phyloP scores from a whole-genome alignment of 345 rosid species.

The Acer campestre region DNA sequence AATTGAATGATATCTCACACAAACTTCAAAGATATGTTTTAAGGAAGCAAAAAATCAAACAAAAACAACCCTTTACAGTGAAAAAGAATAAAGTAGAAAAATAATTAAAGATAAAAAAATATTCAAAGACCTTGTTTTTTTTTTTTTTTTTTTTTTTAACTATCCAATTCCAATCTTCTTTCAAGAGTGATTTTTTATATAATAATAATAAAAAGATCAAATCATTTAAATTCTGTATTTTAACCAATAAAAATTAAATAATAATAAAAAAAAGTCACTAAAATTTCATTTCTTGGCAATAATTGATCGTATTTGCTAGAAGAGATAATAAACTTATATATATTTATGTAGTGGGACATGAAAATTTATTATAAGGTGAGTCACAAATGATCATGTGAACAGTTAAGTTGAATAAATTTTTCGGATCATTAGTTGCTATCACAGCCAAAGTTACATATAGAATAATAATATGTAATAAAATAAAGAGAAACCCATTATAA shows the following conservation, averaged over 20 bases:
- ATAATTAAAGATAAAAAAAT: neutral
- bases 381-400: neutral
- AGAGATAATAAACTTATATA: neutral
- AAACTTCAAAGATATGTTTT: slow-evolving; percentile 13
- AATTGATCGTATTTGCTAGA: neutral
- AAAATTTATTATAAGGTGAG: neutral
- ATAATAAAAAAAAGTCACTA: no score
- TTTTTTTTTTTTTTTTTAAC: neutral
- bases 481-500: neutral
- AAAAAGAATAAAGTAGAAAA: no score
- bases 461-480: neutral
- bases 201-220: no score
- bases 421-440: slow-evolving; percentile 2
- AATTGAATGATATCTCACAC: neutral
- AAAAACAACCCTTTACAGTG: no score
- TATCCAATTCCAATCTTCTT: neutral
- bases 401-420: neutral
- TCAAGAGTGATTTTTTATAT: neutral
- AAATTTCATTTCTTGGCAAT: no score
- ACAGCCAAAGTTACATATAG: slow-evolving; percentile 1
- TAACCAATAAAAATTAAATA: no score
- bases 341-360: neutral
- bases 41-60: slow-evolving; percentile 6
- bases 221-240: no score
- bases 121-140: neutral